These are phyloP conservation scores for Tylopilus balloui DNA, from an alignment of 768 basidiomycete genomes.

Conservation along the genomic window DNA sequence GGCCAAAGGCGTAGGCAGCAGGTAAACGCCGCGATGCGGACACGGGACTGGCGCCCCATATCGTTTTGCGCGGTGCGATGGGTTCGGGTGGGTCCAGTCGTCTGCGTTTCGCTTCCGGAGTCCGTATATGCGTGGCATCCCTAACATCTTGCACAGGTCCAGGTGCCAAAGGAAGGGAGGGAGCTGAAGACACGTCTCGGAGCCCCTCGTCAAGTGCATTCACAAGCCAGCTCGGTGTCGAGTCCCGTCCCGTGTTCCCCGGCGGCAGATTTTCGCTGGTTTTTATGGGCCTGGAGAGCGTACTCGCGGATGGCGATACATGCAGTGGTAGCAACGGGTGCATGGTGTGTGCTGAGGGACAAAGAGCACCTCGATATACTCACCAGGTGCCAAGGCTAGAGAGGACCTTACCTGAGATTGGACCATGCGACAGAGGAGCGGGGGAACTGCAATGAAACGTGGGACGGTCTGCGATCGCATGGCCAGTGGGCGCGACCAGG, in stretches of 20 bases:
- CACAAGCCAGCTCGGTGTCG: constrained; percentile 8
- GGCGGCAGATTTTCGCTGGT: not conserved
- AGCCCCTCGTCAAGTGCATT: constrained; percentile 3
- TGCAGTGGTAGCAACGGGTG: not conserved
- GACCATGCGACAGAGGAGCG: not conserved
- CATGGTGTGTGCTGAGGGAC: constrained; percentile 5
- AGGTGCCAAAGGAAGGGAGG: not conserved
- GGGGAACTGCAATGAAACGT: constrained; percentile 9
- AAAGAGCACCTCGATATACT: constrained; percentile 5
- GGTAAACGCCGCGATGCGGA: not conserved
- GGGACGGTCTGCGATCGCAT: not conserved
- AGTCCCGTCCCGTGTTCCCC: too few species aligned
- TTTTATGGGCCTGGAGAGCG: not conserved
- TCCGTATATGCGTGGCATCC: constrained; percentile 3
- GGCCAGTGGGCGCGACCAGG: too few species aligned
- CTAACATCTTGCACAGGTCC: not conserved
- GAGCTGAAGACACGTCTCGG: not conserved
- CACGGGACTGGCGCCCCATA: not conserved
- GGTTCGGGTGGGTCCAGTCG: constrained; percentile 3
- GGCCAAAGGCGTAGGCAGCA: constrained; percentile 20
- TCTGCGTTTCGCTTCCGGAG: constrained; percentile 5
- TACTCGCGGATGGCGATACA: not conserved
- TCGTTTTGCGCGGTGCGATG: constrained; percentile 1
- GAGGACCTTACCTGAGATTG: constrained; percentile 14
- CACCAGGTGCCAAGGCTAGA: not conserved